Percentiles rank a stretch among this genome's conserved stretches.
phyloP scores from a whole-genome alignment of 2,329 filamentous ascomycete species.

The Aureobasidium sp. region DNA sequence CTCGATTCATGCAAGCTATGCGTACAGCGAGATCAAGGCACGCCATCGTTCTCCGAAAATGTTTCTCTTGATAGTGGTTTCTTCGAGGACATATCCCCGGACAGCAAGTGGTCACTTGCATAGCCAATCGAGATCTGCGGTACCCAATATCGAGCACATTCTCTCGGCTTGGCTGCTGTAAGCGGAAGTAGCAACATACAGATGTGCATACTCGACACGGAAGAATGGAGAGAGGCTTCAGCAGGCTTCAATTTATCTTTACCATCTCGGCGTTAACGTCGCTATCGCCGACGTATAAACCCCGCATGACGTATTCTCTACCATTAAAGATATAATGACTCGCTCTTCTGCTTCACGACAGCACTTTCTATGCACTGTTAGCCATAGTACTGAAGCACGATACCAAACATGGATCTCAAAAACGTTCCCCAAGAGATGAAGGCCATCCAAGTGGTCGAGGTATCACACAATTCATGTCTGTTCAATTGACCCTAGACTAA shows the following conservation, averaged over 20 bases:
- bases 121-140: neutral
- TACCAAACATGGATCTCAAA: conserved; percentile 17
- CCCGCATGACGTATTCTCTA: neutral
- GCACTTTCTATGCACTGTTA: neutral
- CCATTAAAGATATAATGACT: neutral
- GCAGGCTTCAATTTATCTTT: neutral
- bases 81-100: neutral
- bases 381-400: neutral
- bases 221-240: neutral
- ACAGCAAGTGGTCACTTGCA: neutral
- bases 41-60: too few species aligned
- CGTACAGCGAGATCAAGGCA: neutral
- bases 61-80: too few species aligned
- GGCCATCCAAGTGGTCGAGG: conserved; percentile 43
- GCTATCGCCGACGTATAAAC: neutral
- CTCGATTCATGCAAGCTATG: too few species aligned
- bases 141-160: neutral
- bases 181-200: neutral
- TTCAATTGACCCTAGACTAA: neutral
- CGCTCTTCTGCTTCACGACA: neutral
- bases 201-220: neutral
- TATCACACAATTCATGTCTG: conserved; percentile 19
- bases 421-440: conserved; percentile 40
- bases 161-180: too few species aligned
- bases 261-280: neutral